Evolutionary conservation across 345 rosid genomes (phyloP).

Genomic region (Populus pruinosa): DNA sequence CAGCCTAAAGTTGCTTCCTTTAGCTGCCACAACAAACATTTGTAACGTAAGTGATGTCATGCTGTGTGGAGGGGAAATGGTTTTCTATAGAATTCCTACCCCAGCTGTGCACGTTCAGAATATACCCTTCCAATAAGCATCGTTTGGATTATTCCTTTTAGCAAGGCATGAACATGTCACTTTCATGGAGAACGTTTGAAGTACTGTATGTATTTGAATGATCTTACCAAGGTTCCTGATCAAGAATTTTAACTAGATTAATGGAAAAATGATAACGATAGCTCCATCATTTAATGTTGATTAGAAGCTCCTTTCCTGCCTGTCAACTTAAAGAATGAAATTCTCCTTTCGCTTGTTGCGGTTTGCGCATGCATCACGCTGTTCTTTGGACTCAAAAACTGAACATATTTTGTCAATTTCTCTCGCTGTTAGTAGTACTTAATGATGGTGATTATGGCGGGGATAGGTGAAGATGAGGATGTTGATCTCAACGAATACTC

Average conservation of each 20-base stretch:
- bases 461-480: neutral
- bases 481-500: neutral
- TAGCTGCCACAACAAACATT: neutral
- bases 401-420: neutral
- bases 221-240: too few species aligned
- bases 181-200: neutral
- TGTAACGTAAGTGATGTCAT: too few species aligned
- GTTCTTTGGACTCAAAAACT: too few species aligned
- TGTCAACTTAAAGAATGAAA: neutral
- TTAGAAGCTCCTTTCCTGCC: neutral
- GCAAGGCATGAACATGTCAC: neutral
- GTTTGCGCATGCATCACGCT: too few species aligned
- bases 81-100: neutral
- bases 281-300: neutral
- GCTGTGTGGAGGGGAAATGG: neutral
- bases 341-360: neutral
- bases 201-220: too few species aligned
- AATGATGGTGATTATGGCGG: neutral
- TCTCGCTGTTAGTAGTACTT: too few species aligned
- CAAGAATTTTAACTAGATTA: too few species aligned
- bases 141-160: neutral
- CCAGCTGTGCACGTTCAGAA: conserved; percentile 12
- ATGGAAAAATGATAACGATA: too few species aligned
- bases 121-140: neutral
- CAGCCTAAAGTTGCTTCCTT: neutral